phyloP scores from a whole-genome alignment of 2,329 filamentous ascomycete genomes.

The Ascochyta rabiei region DNA sequence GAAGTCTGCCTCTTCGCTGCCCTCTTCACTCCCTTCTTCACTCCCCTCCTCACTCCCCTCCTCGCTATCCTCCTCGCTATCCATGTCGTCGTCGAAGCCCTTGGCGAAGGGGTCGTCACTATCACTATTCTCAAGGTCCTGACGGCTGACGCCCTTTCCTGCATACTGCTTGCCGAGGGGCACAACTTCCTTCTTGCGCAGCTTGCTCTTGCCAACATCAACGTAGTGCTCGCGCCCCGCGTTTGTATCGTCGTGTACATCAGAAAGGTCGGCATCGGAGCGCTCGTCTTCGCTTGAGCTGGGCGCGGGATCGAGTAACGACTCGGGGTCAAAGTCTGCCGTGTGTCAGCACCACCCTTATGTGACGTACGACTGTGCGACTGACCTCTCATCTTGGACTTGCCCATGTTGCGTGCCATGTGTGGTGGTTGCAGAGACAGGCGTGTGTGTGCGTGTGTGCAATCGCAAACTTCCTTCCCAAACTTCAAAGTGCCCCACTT shows the following conservation, averaged over 20 bases:
- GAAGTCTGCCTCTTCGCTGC: constrained; percentile 23
- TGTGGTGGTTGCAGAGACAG: constrained; percentile 6
- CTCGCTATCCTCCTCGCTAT: constrained; percentile 39
- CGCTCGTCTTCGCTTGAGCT: constrained; percentile 63
- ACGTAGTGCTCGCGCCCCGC: constrained; percentile 87
- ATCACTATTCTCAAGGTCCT: constrained; percentile 62
- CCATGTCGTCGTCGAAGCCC: constrained; percentile 52
- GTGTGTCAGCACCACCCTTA: neutral
- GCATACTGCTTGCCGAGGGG: constrained; percentile 79
- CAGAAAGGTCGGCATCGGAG: constrained; percentile 54
- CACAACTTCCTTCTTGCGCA: constrained; percentile 73
- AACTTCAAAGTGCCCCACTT: constrained; percentile 22
- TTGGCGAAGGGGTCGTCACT: constrained; percentile 58
- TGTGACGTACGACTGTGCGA: neutral
- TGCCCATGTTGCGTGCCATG: constrained; percentile 29
- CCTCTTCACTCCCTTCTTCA: constrained; percentile 37
- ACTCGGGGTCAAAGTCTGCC: constrained; percentile 82
- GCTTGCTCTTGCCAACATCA: constrained; percentile 80
- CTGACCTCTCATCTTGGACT: constrained; percentile 41
- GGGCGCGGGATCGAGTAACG: constrained; percentile 62
- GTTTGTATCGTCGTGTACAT: constrained; percentile 51
- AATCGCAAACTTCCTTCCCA: constrained; percentile 26
- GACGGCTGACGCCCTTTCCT: constrained; percentile 75
- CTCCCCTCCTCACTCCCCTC: constrained; percentile 27
- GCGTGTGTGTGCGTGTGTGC: too few relatives aligned